Base-by-base conservation (phyloP, 441 rosid genomes). In the Breynia disticha region DNA sequence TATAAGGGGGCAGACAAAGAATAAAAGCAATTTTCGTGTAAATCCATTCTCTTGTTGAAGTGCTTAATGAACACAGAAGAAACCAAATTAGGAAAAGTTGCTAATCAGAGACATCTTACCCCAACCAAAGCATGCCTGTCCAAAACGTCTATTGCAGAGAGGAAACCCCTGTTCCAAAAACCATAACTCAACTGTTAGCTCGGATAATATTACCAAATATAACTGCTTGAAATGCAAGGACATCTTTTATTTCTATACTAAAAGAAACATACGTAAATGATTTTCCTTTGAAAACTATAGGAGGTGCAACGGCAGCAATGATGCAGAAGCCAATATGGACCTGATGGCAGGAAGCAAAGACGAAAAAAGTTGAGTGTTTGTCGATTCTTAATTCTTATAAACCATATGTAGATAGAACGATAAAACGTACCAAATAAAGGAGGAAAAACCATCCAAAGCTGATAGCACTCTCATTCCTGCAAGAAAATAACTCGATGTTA, bases 381-480 rank as follows among this genome's bases (percentile, higher is more conserved):
- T 24, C 3, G 18, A 15, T 17, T 47, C 20, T 47, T 28, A 4
- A 28, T 28, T 28, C 5, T 28, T 28, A 28, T 28, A 24, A 7
- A 24, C 32, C 32, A 24, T 24, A 24, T 7, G 32, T 24, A 24
- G 32, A 24, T 28, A 9, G 35, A 28, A 28, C 1, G 8, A 28
- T 5, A 21, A 38, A 35, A 56, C 48, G 19, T 80, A 94, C 97
- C 81, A 64, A n/a, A 60, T 90, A 94, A 57, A 67, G 63, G 65
- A 90, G 8, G 84, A 94, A 86, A 72, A 94, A 94, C 72, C 95
- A 73, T 55, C 95, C 95, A 64, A 90, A 94, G 72, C 84, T 94
- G 66, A 94, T 71, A 52, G 97, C 99, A 73, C 97, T 90, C 61
- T 90, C 99, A 52, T 95, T 94, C 89, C 99, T 90, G 91, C 62